Conservation (phyloP, 805 yeast species). For the Zygosaccharomyces bailii region DNA sequence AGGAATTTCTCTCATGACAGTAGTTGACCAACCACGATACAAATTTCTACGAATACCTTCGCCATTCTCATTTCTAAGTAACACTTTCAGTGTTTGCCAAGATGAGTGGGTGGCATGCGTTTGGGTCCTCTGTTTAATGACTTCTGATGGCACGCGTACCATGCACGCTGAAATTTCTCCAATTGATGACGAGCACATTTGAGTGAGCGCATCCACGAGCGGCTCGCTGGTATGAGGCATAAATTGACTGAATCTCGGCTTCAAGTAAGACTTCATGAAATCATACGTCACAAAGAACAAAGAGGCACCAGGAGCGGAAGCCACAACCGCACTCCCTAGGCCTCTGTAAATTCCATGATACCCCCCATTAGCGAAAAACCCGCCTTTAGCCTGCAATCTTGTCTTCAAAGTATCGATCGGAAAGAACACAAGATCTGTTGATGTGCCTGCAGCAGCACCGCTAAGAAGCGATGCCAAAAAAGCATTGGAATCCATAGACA, state of each 20-base stretch:
- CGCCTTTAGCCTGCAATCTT: conserved; percentile 91
- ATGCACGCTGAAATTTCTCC: conserved; percentile 94
- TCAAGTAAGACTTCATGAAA: conserved; percentile 51
- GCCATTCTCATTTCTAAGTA: conserved; percentile 62
- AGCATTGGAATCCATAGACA: conserved; percentile 21
- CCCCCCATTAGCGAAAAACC: conserved; percentile 90
- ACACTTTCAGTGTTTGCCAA: conserved; percentile 58
- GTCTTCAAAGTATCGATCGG: conserved; percentile 97
- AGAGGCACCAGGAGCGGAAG: conserved; percentile 88
- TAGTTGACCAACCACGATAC: conserved; percentile 90
- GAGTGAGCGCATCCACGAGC: conserved; percentile 47
- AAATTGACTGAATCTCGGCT: conserved; percentile 36
- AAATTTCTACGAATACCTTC: conserved; percentile 77
- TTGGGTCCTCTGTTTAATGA: conserved; percentile 92
- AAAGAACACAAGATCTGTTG: conserved; percentile 90
- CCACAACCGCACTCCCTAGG: conserved; percentile 87
- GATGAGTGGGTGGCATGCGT: conserved; percentile 57
- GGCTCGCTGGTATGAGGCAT: conserved; percentile 25
- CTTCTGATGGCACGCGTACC: conserved; percentile 96
- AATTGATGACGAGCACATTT: conserved; percentile 81
- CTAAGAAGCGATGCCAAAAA: conserved; percentile 43
- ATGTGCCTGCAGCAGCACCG: conserved; percentile 96
- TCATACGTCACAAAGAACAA: conserved; percentile 84
- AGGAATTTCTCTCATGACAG: conserved; percentile 93
- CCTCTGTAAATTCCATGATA: conserved; percentile 90